Evolutionary conservation across 1,284 basidiomycete species (phyloP).

Genomic region (Ceraceosorus guamensis): DNA sequence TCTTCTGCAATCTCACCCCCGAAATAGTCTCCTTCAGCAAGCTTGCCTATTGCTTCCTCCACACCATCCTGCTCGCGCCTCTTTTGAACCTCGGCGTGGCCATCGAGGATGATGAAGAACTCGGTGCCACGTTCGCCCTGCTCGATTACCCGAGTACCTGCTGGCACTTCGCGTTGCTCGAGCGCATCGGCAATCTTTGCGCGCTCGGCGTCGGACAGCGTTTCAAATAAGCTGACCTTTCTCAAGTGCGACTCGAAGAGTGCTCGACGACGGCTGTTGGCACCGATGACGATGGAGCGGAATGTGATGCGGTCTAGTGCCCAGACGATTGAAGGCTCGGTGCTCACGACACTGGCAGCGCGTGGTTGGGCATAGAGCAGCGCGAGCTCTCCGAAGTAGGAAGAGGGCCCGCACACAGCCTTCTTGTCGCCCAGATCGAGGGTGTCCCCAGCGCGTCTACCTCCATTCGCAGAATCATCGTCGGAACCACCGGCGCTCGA

Average conservation of each 20-base stretch:
- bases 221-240: constrained; percentile 80
- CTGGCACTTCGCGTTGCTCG: constrained; percentile 70
- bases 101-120: constrained; percentile 94
- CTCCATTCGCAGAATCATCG: constrained; percentile 12
- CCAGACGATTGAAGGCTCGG: constrained; percentile 78
- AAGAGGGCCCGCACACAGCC: constrained; percentile 73
- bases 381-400: constrained; percentile 90
- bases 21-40: constrained; percentile 92
- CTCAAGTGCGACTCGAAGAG: constrained; percentile 94
- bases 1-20: constrained; percentile 57
- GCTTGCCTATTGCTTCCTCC: constrained; percentile 58
- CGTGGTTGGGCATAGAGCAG: constrained; percentile 96
- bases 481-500: constrained; percentile 16
- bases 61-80: constrained; percentile 43
- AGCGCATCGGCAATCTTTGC: constrained; percentile 96
- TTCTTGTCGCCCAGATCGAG: constrained; percentile 12
- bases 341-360: constrained; percentile 83
- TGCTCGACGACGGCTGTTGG: constrained; percentile 61
- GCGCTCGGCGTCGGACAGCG: constrained; percentile 75
- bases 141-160: constrained; percentile 76
- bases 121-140: constrained; percentile 93
- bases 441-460: not conserved
- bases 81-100: constrained; percentile 81
- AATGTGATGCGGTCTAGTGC: constrained; percentile 94
- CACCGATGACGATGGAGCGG: constrained; percentile 74